Evolutionary conservation across 805 yeast genomes (phyloP).

Genomic region (Candida ulmi): DNA sequence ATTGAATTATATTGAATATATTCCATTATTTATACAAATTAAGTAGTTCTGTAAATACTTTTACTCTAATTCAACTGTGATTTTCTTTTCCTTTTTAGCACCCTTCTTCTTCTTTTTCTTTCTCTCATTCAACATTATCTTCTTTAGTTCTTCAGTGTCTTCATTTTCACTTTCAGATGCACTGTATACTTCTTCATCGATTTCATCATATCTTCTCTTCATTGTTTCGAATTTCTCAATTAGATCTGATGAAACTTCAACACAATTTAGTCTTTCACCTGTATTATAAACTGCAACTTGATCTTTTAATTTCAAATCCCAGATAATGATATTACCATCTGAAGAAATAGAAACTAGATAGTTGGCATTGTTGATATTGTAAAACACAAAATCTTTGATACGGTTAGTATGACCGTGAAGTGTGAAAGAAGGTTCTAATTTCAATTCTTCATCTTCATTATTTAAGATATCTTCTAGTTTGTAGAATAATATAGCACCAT

Average conservation of each 20-base stretch:
- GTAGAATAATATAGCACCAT: constrained; percentile 65
- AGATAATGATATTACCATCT: constrained; percentile 88
- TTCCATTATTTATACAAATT: neutral
- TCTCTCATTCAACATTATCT: constrained; percentile 38
- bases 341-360: constrained; percentile 81
- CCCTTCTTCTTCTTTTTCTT: constrained; percentile 34
- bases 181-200: constrained; percentile 33
- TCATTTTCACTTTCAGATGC: constrained; percentile 71
- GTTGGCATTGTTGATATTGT: constrained; percentile 30
- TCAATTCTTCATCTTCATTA: constrained; percentile 22
- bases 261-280: constrained; percentile 88
- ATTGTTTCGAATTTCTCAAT: constrained; percentile 69
- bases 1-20: neutral
- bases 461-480: constrained; percentile 31
- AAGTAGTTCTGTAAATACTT: neutral
- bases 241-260: constrained; percentile 66
- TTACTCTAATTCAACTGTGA: constrained; percentile 54
- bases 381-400: constrained; percentile 70
- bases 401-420: constrained; percentile 81
- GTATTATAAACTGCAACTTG: constrained; percentile 88
- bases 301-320: constrained; percentile 67
- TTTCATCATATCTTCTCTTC: constrained; percentile 47
- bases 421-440: constrained; percentile 44
- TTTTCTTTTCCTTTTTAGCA: constrained; percentile 38
- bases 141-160: constrained; percentile 61